phyloP scores from a whole-genome alignment of 805 yeast genomes.

The Pichia manshurica region DNA sequence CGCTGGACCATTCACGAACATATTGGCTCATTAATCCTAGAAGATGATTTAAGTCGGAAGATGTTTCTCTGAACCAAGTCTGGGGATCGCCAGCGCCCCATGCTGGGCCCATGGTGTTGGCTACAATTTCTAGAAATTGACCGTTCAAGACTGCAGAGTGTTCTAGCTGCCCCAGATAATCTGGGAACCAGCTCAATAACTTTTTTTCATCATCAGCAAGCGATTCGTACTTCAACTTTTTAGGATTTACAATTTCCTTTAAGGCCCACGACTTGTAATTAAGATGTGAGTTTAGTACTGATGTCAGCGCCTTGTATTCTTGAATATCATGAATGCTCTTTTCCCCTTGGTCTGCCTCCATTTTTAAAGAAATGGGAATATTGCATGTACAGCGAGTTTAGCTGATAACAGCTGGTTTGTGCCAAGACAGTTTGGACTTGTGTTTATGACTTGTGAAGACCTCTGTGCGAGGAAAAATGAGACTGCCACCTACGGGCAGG shows the following conservation, averaged over 20 bases:
- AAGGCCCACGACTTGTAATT: conserved; percentile 34
- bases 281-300: conserved; percentile 29
- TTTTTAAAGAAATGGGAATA: not conserved
- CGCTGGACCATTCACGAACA: conserved; percentile 57
- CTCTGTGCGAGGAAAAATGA: no score
- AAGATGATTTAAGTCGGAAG: conserved; percentile 51
- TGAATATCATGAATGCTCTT: not conserved
- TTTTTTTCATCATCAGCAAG: conserved; percentile 37
- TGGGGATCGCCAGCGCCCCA: conserved; percentile 44
- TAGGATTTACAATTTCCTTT: conserved; percentile 29
- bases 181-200: conserved; percentile 46
- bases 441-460: no score
- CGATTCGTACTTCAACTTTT: conserved; percentile 29
- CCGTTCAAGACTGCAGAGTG: conserved; percentile 42
- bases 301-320: conserved; percentile 29
- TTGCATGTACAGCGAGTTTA: no score
- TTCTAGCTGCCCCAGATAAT: conserved; percentile 36
- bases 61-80: conserved; percentile 38
- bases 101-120: conserved; percentile 36
- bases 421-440: no score
- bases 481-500: no score
- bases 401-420: no score
- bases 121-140: conserved; percentile 38
- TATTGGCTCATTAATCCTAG: conserved; percentile 49
- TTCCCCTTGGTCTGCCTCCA: not conserved